Evolutionary conservation across 2,329 filamentous ascomycete species (phyloP).

Genomic region (Diaporthe destruens): DNA sequence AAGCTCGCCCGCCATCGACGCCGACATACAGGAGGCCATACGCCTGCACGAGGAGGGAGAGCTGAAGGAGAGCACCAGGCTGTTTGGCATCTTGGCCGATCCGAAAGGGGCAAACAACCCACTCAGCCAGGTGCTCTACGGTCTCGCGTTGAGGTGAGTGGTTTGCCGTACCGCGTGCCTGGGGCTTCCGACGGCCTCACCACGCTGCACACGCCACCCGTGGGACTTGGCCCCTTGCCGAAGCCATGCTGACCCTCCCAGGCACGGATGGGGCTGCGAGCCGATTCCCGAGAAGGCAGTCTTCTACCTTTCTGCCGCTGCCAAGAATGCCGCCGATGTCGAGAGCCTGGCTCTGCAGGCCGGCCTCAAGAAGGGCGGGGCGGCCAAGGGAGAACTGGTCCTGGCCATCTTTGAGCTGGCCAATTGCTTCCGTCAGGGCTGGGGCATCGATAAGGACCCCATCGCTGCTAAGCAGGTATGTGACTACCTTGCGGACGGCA

Average conservation of each 20-base stretch:
- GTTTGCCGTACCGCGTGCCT: not conserved
- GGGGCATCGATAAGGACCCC: conserved; percentile 89
- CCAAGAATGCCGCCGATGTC: conserved; percentile 88
- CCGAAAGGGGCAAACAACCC: conserved; percentile 90
- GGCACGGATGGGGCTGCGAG: conserved; percentile 92
- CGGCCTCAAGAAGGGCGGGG: conserved; percentile 91
- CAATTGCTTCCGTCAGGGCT: conserved; percentile 93
- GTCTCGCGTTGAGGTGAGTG: conserved; percentile 84
- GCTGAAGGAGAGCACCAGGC: conserved; percentile 80
- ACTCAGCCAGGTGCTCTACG: conserved; percentile 94
- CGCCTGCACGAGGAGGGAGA: conserved; percentile 88
- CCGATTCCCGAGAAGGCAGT: conserved; percentile 81
- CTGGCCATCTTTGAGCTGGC: conserved; percentile 96
- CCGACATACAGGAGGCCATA: conserved; percentile 95
- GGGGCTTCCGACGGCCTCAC: too few species aligned
- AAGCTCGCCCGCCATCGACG: conserved; percentile 67
- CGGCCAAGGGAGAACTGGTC: conserved; percentile 95
- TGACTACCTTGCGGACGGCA: conserved; percentile 33
- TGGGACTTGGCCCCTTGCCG: not conserved
- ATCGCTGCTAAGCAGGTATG: conserved; percentile 81
- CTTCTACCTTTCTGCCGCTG: conserved; percentile 87
- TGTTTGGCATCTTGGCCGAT: conserved; percentile 88
- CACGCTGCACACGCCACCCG: not conserved
- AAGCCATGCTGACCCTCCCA: conserved; percentile 54
- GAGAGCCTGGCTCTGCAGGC: conserved; percentile 88